Evolutionary conservation across 139 green algal species (phyloP).

Genomic region (Bryopsis sp.): DNA sequence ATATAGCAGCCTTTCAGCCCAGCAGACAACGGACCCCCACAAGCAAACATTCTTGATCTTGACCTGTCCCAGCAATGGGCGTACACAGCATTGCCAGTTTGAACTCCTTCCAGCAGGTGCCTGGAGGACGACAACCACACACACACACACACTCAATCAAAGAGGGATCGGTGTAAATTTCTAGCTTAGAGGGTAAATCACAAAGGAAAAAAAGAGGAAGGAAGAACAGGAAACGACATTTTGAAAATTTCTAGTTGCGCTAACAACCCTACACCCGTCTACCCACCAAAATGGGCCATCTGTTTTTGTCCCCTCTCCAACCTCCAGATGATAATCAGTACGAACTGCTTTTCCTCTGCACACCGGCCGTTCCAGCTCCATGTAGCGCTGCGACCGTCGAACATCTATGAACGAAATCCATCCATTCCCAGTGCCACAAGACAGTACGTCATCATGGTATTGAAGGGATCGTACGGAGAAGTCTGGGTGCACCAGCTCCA

Average conservation of each 20-base stretch:
- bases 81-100: constrained; percentile 43
- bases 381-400: constrained; percentile 16
- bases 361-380: constrained; percentile 21
- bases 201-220: too few relatives aligned
- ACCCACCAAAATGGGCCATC: constrained; percentile 13
- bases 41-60: constrained; percentile 35
- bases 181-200: too few relatives aligned
- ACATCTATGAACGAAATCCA: constrained; percentile 49
- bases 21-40: constrained; percentile 47
- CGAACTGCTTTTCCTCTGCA: neutral
- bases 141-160: too few relatives aligned
- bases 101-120: constrained; percentile 9
- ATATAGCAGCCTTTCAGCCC: constrained; percentile 48
- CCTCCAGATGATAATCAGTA: constrained; percentile 18
- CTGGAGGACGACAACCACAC: constrained; percentile 24
- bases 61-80: constrained; percentile 49
- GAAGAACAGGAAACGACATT: too few relatives aligned
- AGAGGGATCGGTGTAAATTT: too few relatives aligned
- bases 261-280: neutral
- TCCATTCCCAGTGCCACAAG: constrained; percentile 39
- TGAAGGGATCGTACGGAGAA: constrained; percentile 45
- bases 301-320: neutral
- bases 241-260: neutral
- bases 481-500: neutral
- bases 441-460: constrained; percentile 44